These are phyloP conservation scores for Xylaria nigripes DNA, from an alignment of 495 filamentous ascomycete genomes.

Conservation along the genomic window DNA sequence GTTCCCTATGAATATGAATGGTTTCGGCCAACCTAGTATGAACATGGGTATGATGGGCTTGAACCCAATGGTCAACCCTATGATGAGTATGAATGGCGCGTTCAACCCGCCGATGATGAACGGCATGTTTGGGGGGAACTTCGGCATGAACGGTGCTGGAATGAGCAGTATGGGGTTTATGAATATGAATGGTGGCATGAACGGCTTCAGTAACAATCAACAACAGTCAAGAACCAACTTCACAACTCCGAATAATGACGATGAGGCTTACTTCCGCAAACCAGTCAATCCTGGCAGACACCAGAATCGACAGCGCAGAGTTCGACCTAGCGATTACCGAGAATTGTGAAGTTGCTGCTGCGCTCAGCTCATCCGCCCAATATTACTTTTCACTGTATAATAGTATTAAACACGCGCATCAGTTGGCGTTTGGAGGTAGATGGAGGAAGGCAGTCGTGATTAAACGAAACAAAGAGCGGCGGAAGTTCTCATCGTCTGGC, in stretches of 20 bases:
- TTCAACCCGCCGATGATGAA: conserved; percentile 50
- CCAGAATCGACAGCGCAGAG: conserved; percentile 65
- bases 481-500: background rate
- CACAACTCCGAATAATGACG: conserved; percentile 60
- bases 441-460: background rate
- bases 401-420: conserved; percentile 3
- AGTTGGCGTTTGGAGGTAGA: conserved; percentile 7
- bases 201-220: conserved; percentile 34
- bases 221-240: conserved; percentile 55
- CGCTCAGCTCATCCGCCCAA: background rate
- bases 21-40: conserved; percentile 33
- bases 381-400: conserved; percentile 5
- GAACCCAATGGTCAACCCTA: conserved; percentile 49
- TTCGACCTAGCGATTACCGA: conserved; percentile 80
- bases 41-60: conserved; percentile 38
- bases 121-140: conserved; percentile 26
- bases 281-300: conserved; percentile 93
- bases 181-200: conserved; percentile 26
- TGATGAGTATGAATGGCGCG: conserved; percentile 37
- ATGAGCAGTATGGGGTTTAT: conserved; percentile 23
- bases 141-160: conserved; percentile 42
- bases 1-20: conserved; percentile 33
- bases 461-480: background rate
- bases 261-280: conserved; percentile 90
- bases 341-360: conserved; percentile 51